Conservation (phyloP, 306 rosid species). For the Castanea crenata region DNA sequence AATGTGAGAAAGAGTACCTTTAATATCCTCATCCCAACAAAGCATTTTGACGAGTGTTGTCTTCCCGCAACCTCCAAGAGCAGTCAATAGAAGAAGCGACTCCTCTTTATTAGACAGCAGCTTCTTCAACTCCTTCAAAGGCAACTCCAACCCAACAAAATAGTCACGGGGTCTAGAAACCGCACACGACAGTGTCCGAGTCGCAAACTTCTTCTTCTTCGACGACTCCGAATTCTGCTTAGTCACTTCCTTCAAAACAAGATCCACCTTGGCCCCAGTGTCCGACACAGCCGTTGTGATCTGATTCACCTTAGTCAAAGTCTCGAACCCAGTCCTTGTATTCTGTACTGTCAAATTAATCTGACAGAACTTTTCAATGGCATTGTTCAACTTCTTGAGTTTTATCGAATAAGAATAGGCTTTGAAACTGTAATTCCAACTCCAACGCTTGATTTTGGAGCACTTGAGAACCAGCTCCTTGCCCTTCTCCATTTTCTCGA, state of each 20-base stretch:
- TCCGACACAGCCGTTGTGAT: no score
- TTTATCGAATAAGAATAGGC: not conserved
- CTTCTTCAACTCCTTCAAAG: slow-evolving; percentile 29
- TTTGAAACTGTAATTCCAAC: not conserved
- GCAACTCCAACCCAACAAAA: slow-evolving; percentile 35
- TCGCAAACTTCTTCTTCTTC: not conserved
- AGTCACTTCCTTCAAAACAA: not conserved
- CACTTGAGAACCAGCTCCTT: slow-evolving; percentile 1
- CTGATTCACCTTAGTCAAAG: not conserved
- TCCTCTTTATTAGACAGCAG: slow-evolving; percentile 22
- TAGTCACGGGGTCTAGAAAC: slow-evolving; percentile 23
- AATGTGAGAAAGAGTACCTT: slow-evolving; percentile 19
- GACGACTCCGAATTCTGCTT: not conserved
- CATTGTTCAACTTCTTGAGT: slow-evolving; percentile 8
- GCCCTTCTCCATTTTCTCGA: not conserved
- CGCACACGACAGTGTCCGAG: slow-evolving; percentile 1
- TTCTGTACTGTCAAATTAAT: not conserved
- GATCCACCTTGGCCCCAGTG: not conserved
- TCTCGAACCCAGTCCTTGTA: slow-evolving; percentile 5
- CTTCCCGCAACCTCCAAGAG: slow-evolving; percentile 51
- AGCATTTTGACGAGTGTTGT: slow-evolving; percentile 44
- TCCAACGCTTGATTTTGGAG: not conserved
- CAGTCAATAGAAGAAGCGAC: slow-evolving; percentile 34
- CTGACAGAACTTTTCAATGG: not conserved
- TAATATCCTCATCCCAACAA: slow-evolving; percentile 35